phyloP scores from a whole-genome alignment of 768 basidiomycete genomes.

The Lentinula sp. region DNA sequence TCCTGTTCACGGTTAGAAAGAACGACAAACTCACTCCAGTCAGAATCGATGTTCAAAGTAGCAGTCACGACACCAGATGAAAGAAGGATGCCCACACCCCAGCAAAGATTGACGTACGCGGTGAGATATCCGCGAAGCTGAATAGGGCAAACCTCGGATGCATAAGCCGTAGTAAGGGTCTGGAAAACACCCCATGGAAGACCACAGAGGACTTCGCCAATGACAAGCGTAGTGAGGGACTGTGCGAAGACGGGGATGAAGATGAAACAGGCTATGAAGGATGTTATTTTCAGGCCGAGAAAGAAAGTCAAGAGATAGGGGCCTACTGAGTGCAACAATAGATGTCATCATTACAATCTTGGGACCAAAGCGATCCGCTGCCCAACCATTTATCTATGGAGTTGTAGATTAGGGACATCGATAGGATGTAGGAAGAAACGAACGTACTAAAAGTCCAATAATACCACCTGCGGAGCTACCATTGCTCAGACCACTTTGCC shows the following conservation, averaged over 20 bases:
- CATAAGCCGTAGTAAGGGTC: slow-evolving; percentile 17
- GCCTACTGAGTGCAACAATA: slow-evolving; percentile 12
- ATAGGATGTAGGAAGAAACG: slow-evolving; percentile 2
- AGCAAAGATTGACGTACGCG: slow-evolving; percentile 19
- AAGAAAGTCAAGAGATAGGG: slow-evolving; percentile 11
- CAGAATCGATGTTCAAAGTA: slow-evolving; percentile 11
- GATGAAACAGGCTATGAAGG: slow-evolving; percentile 9
- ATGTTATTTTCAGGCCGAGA: slow-evolving; percentile 6
- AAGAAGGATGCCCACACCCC: slow-evolving; percentile 13
- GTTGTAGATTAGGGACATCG: too few species aligned
- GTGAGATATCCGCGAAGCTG: slow-evolving; percentile 16
- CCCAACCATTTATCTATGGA: slow-evolving; percentile 11
- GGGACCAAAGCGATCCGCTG: slow-evolving; percentile 15
- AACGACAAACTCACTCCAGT: slow-evolving; percentile 11
- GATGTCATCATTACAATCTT: slow-evolving; percentile 13
- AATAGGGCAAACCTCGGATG: slow-evolving; percentile 18
- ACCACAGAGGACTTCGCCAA: not conserved
- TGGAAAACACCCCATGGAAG: slow-evolving; percentile 13
- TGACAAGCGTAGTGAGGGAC: not conserved
- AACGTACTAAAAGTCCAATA: slow-evolving; percentile 12
- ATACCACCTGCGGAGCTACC: slow-evolving; percentile 15
- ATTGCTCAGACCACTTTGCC: slow-evolving; percentile 17
- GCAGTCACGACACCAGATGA: slow-evolving; percentile 15
- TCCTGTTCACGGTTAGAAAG: not conserved
- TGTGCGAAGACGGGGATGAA: slow-evolving; percentile 16